Evolutionary conservation across 2,329 filamentous ascomycete genomes (phyloP), one percentile per base, ranked within the genome.

Genomic region (Ceratocystis destructans): DNA sequence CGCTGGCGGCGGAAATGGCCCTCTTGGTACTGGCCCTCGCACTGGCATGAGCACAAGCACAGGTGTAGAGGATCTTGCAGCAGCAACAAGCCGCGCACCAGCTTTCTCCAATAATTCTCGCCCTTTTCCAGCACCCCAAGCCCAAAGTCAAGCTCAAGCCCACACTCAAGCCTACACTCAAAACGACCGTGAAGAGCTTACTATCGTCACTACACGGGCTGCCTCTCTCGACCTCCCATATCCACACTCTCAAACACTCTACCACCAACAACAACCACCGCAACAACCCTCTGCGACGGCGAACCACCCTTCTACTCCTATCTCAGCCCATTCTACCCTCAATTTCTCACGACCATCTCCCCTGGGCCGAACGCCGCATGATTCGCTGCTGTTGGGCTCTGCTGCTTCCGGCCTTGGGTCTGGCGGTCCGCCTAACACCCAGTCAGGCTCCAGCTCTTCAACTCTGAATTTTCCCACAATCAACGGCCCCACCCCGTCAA

Each of bases 121-220:
- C 72, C 75, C 75, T 46, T 46, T 65, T 46, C 25, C 61, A 61
- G 55, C 64, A 64, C 22, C 69, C 69, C 64, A 78, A 76, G 68
- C 73, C 72, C 28, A 77, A 87, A 79, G 75, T 82, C 73, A 86
- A 75, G 86, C 85, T 70, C 82, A 78, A 76, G 68, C 73, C 72
- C 28, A 77, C 87, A 79, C 75, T 82, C 73, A 86, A 75, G 86
- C 86, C 70, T 82, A 88, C 71, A 89, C 89, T 68, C 83, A 87
- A 70, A 88, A 83, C 7, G 87, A 89, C 73, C 89, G 89, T 71
- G 83, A 86, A 72, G 88, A 92, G 73, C 84, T 88, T 53, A 85
- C 82, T 25, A 77, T 92, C 61, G 87, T 88, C 25, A 86, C 84
- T 2, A 82, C 82, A 59, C 68, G 67, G 28, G 65, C 68, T 45